A percentile compares a stretch with the other conserved stretches of the same genome.
Conservation (phyloP, 2,329 filamentous ascomycete species). For the Paraphaeosphaeria sporulosa region DNA sequence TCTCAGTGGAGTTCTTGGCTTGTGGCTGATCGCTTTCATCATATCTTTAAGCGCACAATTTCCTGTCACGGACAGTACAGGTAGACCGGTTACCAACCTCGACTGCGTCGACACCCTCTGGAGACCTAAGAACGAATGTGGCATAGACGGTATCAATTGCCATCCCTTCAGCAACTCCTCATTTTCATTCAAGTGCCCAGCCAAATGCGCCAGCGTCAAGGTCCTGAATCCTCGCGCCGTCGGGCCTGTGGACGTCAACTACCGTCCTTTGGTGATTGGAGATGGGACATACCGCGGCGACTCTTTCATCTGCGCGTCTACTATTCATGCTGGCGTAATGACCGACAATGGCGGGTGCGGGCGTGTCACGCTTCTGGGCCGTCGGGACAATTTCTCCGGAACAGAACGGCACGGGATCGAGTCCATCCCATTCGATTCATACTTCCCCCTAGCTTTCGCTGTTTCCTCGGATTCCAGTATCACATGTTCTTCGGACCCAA, state of each 20-base stretch:
- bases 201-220: conserved; percentile 70
- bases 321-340: conserved; percentile 81
- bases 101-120: conserved; percentile 76
- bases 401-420: conserved; percentile 74
- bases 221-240: conserved; percentile 77
- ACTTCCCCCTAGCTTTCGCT: conserved; percentile 87
- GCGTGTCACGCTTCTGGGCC: conserved; percentile 75
- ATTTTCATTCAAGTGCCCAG: conserved; percentile 77
- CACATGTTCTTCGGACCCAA: conserved; percentile 70
- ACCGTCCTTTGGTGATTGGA: conserved; percentile 63
- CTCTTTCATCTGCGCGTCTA: conserved; percentile 86
- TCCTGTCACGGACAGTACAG: conserved; percentile 64
- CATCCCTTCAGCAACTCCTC: conserved; percentile 74
- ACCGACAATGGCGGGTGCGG: conserved; percentile 80
- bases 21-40: conserved; percentile 73
- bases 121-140: conserved; percentile 73
- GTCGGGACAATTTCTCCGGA: conserved; percentile 67
- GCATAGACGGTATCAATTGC: conserved; percentile 75
- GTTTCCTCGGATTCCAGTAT: conserved; percentile 72
- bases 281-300: conserved; percentile 83
- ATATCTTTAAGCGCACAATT: conserved; percentile 70
- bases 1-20: conserved; percentile 63
- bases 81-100: conserved; percentile 71
- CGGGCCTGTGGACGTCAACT: conserved; percentile 69
- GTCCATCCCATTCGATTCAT: conserved; percentile 81